phyloP scores from a whole-genome alignment of 345 rosid genomes.

The Mallotus nudiflorus region DNA sequence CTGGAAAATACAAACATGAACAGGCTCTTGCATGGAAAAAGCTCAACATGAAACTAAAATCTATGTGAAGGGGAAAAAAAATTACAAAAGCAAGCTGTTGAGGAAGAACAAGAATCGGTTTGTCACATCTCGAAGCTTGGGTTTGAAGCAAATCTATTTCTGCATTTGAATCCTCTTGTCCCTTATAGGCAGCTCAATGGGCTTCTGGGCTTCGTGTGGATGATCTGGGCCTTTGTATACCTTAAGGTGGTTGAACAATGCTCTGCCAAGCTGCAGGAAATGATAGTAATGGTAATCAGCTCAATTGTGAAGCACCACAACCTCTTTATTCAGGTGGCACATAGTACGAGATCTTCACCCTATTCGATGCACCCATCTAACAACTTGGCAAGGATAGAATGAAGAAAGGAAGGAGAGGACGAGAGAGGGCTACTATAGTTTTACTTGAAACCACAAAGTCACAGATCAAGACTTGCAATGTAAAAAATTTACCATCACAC shows the following conservation, averaged over 20 bases:
- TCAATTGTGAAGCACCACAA: background rate
- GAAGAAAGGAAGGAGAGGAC: no score
- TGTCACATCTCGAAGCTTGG: conserved; percentile 21
- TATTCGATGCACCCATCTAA: no score
- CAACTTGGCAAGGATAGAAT: no score
- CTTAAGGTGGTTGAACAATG: conserved; percentile 87
- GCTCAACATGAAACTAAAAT: conserved; percentile 3
- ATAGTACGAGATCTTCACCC: background rate
- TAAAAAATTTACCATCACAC: background rate
- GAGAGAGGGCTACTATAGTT: no score
- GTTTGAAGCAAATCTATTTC: conserved; percentile 36
- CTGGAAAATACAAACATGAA: conserved; percentile 16
- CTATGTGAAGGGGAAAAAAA: background rate
- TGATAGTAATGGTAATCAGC: background rate
- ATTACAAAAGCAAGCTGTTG: background rate
- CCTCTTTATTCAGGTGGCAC: background rate
- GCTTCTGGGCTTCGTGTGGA: conserved; percentile 92
- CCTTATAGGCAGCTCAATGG: conserved; percentile 75
- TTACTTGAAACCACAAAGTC: no score
- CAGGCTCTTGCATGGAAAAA: background rate
- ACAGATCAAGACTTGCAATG: no score
- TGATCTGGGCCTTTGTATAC: conserved; percentile 93
- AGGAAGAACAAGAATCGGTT: conserved; percentile 13
- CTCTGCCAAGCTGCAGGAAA: conserved; percentile 83
- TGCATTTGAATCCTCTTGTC: conserved; percentile 81